These are phyloP conservation scores for Aspergillus fumigatus DNA, from an alignment of 2,329 filamentous ascomycete species.

Conservation along the genomic window DNA sequence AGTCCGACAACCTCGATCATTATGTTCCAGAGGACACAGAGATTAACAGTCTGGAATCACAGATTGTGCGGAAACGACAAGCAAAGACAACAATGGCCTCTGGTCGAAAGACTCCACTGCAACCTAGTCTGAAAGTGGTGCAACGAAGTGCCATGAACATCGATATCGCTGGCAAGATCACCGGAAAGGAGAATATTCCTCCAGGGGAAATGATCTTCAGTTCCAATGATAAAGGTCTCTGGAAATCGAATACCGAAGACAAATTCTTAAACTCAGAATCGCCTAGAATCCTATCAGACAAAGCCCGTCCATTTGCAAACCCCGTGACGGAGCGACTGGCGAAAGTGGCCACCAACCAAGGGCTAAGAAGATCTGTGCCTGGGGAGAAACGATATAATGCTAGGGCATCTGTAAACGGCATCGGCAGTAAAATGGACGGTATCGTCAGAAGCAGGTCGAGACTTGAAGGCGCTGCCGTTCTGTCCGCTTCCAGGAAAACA, in stretches of 20 bases:
- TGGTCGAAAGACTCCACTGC: conserved; percentile 44
- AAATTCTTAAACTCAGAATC: conserved; percentile 19
- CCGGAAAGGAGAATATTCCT: conserved; percentile 61
- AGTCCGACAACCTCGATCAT: conserved; percentile 13
- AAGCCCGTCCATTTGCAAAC: background rate
- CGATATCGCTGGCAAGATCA: conserved; percentile 50
- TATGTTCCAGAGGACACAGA: conserved; percentile 17
- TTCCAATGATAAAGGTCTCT: conserved; percentile 16
- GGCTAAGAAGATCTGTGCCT: conserved; percentile 6
- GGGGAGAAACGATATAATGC: conserved; percentile 12
- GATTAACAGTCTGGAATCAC: conserved; percentile 30
- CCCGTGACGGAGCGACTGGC: conserved; percentile 4
- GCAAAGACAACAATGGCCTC: conserved; percentile 18
- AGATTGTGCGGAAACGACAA: conserved; percentile 30
- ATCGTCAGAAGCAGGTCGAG: background rate
- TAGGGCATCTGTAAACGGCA: background rate
- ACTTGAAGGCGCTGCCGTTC: background rate
- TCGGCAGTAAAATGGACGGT: background rate
- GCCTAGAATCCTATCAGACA: background rate
- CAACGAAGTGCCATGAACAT: conserved; percentile 40
- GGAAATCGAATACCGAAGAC: conserved; percentile 18
- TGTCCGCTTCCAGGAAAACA: conserved; percentile 8
- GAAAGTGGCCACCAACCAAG: conserved; percentile 3
- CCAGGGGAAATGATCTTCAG: conserved; percentile 36
- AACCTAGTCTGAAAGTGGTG: conserved; percentile 34